Conservation (phyloP, 2,329 filamentous ascomycete genomes). For the Chaetomiaceae sp. region DNA sequence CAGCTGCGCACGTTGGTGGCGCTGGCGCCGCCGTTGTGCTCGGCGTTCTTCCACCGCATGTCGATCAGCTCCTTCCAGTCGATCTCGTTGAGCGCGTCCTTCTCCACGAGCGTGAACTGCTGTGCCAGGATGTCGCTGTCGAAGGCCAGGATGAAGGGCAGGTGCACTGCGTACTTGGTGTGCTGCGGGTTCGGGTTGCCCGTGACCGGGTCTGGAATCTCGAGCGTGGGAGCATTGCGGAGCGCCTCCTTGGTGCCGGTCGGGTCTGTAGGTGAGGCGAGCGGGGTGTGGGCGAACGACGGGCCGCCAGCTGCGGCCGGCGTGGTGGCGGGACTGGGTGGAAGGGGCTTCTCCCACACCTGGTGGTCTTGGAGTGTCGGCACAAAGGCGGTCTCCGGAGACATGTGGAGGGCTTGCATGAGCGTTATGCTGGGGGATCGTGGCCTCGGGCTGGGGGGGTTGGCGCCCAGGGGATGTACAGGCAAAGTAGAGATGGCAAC, state of each 20-base stretch:
- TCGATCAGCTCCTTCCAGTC: constrained; percentile 86
- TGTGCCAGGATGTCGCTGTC: constrained; percentile 74
- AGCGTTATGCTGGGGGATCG: constrained; percentile 46
- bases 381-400: constrained; percentile 34
- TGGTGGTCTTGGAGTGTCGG: constrained; percentile 40
- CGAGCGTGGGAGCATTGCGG: constrained; percentile 32
- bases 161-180: constrained; percentile 51
- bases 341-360: constrained; percentile 42
- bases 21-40: constrained; percentile 40
- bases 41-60: constrained; percentile 71
- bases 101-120: constrained; percentile 81
- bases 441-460: constrained; percentile 27
- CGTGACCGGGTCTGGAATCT: constrained; percentile 25
- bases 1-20: constrained; percentile 62
- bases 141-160: constrained; percentile 77
- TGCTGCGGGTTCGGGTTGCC: constrained; percentile 18
- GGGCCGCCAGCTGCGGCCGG: constrained; percentile 38
- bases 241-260: constrained; percentile 35
- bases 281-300: constrained; percentile 31
- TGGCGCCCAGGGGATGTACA: constrained; percentile 33
- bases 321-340: constrained; percentile 47
- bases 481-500: constrained; percentile 35
- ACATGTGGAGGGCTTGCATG: constrained; percentile 42
- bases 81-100: constrained; percentile 79
- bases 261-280: constrained; percentile 29